Conservation (phyloP, 495 filamentous ascomycete genomes). For the Talaromyces proteolyticus region DNA sequence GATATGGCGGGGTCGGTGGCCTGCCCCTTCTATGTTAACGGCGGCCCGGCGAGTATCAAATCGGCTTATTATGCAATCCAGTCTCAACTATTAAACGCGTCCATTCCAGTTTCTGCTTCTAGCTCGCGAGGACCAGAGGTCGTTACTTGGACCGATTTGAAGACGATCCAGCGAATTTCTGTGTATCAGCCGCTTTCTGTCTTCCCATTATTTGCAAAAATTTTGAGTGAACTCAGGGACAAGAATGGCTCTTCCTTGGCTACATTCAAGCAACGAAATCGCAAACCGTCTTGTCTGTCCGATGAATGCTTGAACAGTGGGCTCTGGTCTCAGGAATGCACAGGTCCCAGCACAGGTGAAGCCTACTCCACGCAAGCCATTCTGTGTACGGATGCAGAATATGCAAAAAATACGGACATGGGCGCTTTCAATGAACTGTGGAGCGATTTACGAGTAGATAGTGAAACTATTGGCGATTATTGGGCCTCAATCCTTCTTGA, state of each 20-base stretch:
- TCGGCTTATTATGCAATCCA: conserved; percentile 33
- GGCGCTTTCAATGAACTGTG: conserved; percentile 42
- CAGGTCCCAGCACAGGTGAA: conserved; percentile 29
- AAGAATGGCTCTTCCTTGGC: conserved; percentile 51
- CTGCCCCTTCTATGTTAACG: conserved; percentile 38
- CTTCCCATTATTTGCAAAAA: conserved; percentile 50
- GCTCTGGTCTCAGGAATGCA: conserved; percentile 36
- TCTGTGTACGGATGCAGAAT: conserved; percentile 55
- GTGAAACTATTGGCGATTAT: conserved; percentile 46
- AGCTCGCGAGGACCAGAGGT: conserved; percentile 31
- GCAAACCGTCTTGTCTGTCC: conserved; percentile 32
- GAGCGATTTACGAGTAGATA: conserved; percentile 36
- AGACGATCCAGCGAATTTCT: conserved; percentile 2
- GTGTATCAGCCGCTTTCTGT: conserved; percentile 51
- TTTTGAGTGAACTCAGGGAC: conserved; percentile 46
- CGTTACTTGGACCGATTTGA: conserved; percentile 37
- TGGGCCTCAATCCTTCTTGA: conserved; percentile 50
- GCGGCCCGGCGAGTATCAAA: conserved; percentile 32
- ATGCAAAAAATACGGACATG: conserved; percentile 29
- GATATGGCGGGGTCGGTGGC: conserved; percentile 26
- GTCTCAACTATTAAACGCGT: conserved; percentile 29
- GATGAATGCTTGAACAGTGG: conserved; percentile 25
- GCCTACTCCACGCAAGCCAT: conserved; percentile 47
- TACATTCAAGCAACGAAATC: conserved; percentile 30
- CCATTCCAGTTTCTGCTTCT: conserved; percentile 36